Conservation (phyloP, 768 basidiomycete genomes). For the Kondoa subrosea region DNA sequence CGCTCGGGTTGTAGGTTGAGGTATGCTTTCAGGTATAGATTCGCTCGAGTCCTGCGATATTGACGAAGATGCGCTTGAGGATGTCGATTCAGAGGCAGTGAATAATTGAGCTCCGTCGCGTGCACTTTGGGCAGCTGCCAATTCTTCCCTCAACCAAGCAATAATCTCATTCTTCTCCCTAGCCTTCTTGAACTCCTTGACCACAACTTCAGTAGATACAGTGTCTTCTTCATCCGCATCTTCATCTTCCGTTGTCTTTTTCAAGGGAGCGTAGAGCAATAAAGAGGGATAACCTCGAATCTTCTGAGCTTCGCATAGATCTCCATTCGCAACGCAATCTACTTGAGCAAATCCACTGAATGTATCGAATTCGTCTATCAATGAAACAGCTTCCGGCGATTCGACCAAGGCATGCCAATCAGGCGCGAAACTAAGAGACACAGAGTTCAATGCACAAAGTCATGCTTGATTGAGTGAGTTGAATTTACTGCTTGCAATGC, state of each 20-base stretch:
- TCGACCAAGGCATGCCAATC: constrained; percentile 25
- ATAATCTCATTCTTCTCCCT: not conserved
- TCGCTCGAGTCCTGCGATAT: too few relatives aligned
- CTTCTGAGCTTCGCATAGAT: constrained; percentile 22
- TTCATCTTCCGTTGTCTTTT: not conserved
- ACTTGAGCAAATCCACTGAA: constrained; percentile 27
- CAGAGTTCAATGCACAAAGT: not conserved
- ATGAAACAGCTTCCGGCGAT: constrained; percentile 10
- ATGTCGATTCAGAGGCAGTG: too few relatives aligned
- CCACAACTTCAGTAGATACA: not conserved
- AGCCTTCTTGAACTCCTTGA: not conserved
- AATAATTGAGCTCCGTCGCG: not conserved
- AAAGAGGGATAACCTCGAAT: constrained; percentile 27
- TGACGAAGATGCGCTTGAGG: too few relatives aligned
- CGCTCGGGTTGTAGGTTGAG: not conserved
- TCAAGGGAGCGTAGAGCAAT: constrained; percentile 22
- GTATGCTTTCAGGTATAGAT: too few relatives aligned
- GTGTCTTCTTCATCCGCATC: not conserved
- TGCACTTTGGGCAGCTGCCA: not conserved
- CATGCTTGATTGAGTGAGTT: not conserved
- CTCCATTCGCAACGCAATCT: constrained; percentile 27
- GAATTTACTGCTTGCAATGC: constrained; percentile 15
- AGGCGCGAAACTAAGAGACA: constrained; percentile 21
- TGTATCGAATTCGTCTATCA: constrained; percentile 9
- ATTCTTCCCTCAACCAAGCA: not conserved